Evolutionary conservation across 805 yeast species (phyloP).

Genomic region (Limtongozyma cylindracea): DNA sequence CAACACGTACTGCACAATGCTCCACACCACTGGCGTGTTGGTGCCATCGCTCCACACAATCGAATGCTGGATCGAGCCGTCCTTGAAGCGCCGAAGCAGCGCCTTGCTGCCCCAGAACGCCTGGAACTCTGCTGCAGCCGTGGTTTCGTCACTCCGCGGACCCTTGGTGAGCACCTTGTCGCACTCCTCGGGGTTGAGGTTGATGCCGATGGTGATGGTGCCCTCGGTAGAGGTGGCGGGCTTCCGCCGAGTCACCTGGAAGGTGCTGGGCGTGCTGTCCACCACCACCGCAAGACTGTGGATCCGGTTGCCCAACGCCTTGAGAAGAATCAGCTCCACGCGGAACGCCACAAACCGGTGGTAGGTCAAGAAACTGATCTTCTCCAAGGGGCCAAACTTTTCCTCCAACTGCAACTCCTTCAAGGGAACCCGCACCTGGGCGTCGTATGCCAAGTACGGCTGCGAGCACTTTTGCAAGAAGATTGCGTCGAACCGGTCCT

Average conservation of each 20-base stretch:
- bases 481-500: conserved; percentile 61
- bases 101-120: conserved; percentile 78
- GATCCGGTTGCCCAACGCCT: conserved; percentile 28
- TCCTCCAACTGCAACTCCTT: conserved; percentile 24
- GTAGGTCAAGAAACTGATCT: conserved; percentile 42
- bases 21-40: conserved; percentile 28
- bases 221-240: conserved; percentile 11
- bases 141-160: conserved; percentile 31
- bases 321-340: conserved; percentile 26
- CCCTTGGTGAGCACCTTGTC: conserved; percentile 77
- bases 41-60: conserved; percentile 90
- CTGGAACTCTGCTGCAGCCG: conserved; percentile 36
- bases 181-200: conserved; percentile 42
- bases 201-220: conserved; percentile 24
- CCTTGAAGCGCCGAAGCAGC: conserved; percentile 76
- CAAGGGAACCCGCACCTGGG: too few relatives aligned
- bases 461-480: conserved; percentile 36
- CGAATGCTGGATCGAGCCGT: conserved; percentile 75
- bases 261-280: conserved; percentile 5
- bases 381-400: conserved; percentile 42
- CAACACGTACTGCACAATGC: conserved; percentile 39
- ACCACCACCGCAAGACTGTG: conserved; percentile 10
- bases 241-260: conserved; percentile 26
- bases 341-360: conserved; percentile 41
- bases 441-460: conserved; percentile 39